phyloP scores from a whole-genome alignment of 768 basidiomycete species.

The Lyophyllum decastes region DNA sequence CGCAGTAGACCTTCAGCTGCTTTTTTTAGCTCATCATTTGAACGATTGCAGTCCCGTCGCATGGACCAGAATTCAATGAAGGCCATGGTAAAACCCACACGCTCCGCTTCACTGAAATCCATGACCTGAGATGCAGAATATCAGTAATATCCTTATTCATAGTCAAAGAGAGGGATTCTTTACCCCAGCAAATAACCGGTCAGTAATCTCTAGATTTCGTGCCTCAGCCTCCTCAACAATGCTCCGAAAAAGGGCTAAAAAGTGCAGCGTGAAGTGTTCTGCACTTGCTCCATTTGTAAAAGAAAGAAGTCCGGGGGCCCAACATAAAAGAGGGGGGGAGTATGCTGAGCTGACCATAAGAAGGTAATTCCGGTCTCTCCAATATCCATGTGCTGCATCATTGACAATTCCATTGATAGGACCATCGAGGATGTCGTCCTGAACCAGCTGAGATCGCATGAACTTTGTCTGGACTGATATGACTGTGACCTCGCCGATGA shows the following conservation, averaged over 20 bases:
- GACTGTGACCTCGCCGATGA: conserved; percentile 21
- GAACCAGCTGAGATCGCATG: conserved; percentile 29
- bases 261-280: conserved; percentile 32
- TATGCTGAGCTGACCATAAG: conserved; percentile 34
- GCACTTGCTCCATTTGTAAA: conserved; percentile 34
- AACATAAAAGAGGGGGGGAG: conserved; percentile 25
- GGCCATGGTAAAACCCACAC: not conserved
- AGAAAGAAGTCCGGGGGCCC: conserved; percentile 34
- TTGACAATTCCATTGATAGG: conserved; percentile 35
- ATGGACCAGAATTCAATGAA: conserved; percentile 16
- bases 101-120: conserved; percentile 12
- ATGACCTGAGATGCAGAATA: not conserved
- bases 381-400: conserved; percentile 38
- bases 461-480: conserved; percentile 28
- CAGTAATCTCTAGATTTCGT: not conserved
- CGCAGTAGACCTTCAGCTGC: conserved; percentile 20
- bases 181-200: conserved; percentile 7
- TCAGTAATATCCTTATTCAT: not conserved
- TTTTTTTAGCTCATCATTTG: conserved; percentile 18
- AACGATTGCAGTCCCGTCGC: conserved; percentile 9
- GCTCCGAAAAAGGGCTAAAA: conserved; percentile 27
- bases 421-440: conserved; percentile 8
- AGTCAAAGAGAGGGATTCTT: not conserved
- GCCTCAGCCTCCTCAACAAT: conserved; percentile 23
- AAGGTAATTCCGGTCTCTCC: conserved; percentile 25